Evolutionary conservation across 768 basidiomycete genomes (phyloP).

Genomic region (Podaxis mareebaensis): DNA sequence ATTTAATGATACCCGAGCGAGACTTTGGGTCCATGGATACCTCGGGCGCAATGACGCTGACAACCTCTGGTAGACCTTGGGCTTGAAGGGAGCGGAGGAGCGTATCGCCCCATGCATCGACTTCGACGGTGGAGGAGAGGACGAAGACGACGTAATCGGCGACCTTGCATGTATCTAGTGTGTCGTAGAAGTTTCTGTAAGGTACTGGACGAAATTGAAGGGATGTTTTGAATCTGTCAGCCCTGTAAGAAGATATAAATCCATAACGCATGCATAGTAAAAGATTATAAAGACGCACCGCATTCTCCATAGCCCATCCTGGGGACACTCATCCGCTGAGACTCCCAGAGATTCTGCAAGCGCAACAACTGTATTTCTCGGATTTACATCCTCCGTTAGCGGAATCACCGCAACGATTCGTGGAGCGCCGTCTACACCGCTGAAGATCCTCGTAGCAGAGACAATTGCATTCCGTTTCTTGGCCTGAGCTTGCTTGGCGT

Average conservation of each 20-base stretch:
- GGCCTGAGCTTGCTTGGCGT: constrained; percentile 79
- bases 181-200: constrained; percentile 69
- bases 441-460: constrained; percentile 76
- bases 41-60: constrained; percentile 69
- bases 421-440: constrained; percentile 74
- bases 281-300: constrained; percentile 44
- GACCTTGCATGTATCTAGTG: constrained; percentile 82
- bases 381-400: constrained; percentile 65
- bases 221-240: constrained; percentile 87
- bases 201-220: constrained; percentile 83
- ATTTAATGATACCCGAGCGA: constrained; percentile 73
- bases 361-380: constrained; percentile 50
- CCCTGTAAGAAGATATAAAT: constrained; percentile 43
- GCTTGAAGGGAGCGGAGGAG: constrained; percentile 86
- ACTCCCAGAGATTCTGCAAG: constrained; percentile 64
- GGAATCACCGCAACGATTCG: constrained; percentile 89
- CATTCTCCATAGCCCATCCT: constrained; percentile 63
- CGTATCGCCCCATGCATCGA: constrained; percentile 83
- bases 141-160: constrained; percentile 90
- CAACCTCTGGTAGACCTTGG: constrained; percentile 84
- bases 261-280: constrained; percentile 6
- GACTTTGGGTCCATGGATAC: constrained; percentile 58
- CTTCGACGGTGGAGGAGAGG: constrained; percentile 81
- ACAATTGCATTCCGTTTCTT: constrained; percentile 70
- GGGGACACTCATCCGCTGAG: constrained; percentile 49